These are phyloP conservation scores for Pezicula radicicola DNA, from an alignment of 2,329 filamentous ascomycete species.

Conservation along the genomic window DNA sequence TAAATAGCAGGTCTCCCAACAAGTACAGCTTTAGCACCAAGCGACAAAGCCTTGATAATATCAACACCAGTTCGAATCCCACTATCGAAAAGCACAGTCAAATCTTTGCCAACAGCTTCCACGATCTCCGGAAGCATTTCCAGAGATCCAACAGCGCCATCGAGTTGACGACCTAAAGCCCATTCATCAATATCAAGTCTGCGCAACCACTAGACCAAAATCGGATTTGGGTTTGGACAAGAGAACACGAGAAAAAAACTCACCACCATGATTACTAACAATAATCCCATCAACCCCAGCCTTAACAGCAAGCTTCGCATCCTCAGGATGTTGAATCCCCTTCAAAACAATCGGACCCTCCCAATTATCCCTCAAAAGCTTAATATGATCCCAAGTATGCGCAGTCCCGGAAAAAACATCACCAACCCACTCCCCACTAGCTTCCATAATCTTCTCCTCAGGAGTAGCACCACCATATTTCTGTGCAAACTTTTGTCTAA, in stretches of 20 bases:
- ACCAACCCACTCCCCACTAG: slow-evolving; percentile 49
- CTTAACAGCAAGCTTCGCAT: slow-evolving; percentile 42
- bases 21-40: slow-evolving; percentile 54
- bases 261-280: slow-evolving; percentile 56
- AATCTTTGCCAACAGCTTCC: slow-evolving; percentile 54
- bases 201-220: neutral
- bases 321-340: slow-evolving; percentile 50
- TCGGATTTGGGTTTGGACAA: neutral
- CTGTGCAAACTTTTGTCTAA: slow-evolving; percentile 53
- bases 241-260: slow-evolving; percentile 31
- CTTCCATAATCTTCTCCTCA: slow-evolving; percentile 43
- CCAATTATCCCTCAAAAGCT: slow-evolving; percentile 57
- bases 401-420: slow-evolving; percentile 49
- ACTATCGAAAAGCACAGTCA: slow-evolving; percentile 61
- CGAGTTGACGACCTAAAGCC: slow-evolving; percentile 45
- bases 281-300: slow-evolving; percentile 48
- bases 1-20: slow-evolving; percentile 57
- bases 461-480: slow-evolving; percentile 41
- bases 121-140: slow-evolving; percentile 59
- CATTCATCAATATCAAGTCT: too few species aligned
- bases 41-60: slow-evolving; percentile 53
- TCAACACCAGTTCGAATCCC: slow-evolving; percentile 54
- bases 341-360: slow-evolving; percentile 62
- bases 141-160: slow-evolving; percentile 50
- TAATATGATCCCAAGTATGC: slow-evolving; percentile 60